Evolutionary conservation across 345 rosid species (phyloP).

Genomic region (Populus davidiana): DNA sequence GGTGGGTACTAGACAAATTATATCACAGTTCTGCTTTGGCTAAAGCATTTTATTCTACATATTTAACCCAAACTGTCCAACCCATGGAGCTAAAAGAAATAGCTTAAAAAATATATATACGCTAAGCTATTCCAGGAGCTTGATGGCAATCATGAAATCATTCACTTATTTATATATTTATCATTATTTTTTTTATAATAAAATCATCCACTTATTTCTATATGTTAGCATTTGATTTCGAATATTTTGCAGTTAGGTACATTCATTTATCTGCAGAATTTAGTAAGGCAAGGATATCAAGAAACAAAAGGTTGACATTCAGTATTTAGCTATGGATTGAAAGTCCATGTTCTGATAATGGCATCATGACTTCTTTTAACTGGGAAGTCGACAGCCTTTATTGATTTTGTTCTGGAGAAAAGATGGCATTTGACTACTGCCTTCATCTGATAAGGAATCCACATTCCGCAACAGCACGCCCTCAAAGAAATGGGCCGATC

Average conservation of each 20-base stretch:
- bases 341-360: background rate
- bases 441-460: background rate
- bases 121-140: background rate
- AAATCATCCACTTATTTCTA: background rate
- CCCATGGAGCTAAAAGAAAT: background rate
- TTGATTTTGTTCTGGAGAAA: background rate
- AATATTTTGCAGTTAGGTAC: background rate
- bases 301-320: no score
- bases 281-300: background rate
- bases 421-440: background rate
- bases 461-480: background rate
- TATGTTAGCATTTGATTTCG: background rate
- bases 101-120: background rate
- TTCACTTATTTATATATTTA: background rate
- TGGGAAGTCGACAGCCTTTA: background rate
- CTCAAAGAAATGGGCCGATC: background rate
- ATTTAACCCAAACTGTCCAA: background rate
- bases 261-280: background rate
- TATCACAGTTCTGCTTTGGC: background rate
- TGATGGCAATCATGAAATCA: background rate
- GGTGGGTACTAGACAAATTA: background rate
- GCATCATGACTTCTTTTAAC: background rate
- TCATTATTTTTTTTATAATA: no score
- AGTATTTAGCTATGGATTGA: no score
- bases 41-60: background rate